Evolutionary conservation across 2,329 filamentous ascomycete species (phyloP), one percentile per base, ranked within the genome.

Genomic region (Coniochaeta sp.): DNA sequence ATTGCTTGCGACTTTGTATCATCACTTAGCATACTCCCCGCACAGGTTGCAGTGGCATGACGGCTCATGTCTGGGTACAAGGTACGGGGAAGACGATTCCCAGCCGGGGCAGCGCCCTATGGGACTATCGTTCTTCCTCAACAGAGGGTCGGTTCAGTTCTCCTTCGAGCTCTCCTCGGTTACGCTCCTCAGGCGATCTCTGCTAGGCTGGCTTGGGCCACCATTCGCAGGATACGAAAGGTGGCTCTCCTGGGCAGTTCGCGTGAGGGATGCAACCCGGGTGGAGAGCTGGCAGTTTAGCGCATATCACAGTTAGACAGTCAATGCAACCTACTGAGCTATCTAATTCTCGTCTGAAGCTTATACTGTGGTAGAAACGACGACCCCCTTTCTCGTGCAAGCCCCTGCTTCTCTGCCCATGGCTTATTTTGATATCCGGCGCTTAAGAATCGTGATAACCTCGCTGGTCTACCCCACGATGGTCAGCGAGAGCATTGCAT

Each of bases 11-110:
- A 52, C 24, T 52, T 52, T 52, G 42, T 47, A 52, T n/a, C 47
- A 52, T 28, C 47, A 52, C 24, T 50, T 3, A 22, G 28, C 26
- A 58, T 59, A 54, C 55, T 58, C 19, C 10, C 60, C 59, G 60
- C 57, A 61, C 61, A 28, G 47, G 47, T 52, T 52, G 47, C 47
- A 22, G 58, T 61, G 62, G 61, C 55, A 60, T 30, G 58, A 54
- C 32, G 60, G 65, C 65, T 60, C 60, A 62, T 67, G 66, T 65
- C 64, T 64, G 56, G 66, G 65, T 57, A 65, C 42, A 17, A 42
- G 2, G 38, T 42, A 42, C 38, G 38, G 38, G 61, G 57, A 58
- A 3, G 34, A 57, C 60, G 58, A 60, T 59, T 4, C 38, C 38
- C 16, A 17, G 61, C 59, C 55, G 38, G 56, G 58, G 57, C 34